Base-by-base conservation (phyloP, 2,329 filamentous ascomycete species). In the Venturiaceae sp. region DNA sequence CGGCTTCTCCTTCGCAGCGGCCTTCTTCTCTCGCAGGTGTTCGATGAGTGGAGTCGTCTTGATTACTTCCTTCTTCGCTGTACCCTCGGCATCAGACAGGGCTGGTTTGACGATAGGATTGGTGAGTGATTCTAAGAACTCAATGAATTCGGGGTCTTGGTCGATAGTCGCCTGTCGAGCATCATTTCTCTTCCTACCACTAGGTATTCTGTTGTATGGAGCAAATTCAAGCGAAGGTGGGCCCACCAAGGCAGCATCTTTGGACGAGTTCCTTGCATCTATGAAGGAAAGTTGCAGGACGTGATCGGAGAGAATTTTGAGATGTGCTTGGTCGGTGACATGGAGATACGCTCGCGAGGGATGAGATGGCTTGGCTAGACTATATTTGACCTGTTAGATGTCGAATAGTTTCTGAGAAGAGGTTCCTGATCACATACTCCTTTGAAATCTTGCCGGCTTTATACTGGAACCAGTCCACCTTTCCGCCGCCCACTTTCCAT, bases 61-160 rank as follows among this genome's bases (percentile, higher is more conserved):
- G 53, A 88, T 79, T 66, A 89, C 88, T 36, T 81, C 78, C 62
- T 78, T 78, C 62, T 78, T 78, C 30, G 80, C 74, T 5, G 68
- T 13, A 32, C 33, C 23, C 30, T 60, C 60, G n/a, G 56, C 26
- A 37, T 60, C 59, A 28, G 80, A 74, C 26, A 76, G 72, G 9
- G 75, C 66, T 13, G 82, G 72, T 66, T 82, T 85, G n/a, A 74
- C 72, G 61, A 83, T 78, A 2, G 82, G 83, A 64, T 95, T 90
- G 1, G 92, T 95, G 52, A 97, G 80, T 57, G 83, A 87, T 70
- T 95, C 88, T 7, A 99, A 80, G 69, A 97, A 99, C 28, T 86
- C 84, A 77, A 96, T 95, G 66, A 96, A 99, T 65, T 97, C 94
- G 0, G 90, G 85, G 67, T 99, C 94, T 69, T 96, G 91, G 66